These are phyloP conservation scores for Vinca minor DNA, from an alignment of 257 asterid species.

Conservation along the genomic window DNA sequence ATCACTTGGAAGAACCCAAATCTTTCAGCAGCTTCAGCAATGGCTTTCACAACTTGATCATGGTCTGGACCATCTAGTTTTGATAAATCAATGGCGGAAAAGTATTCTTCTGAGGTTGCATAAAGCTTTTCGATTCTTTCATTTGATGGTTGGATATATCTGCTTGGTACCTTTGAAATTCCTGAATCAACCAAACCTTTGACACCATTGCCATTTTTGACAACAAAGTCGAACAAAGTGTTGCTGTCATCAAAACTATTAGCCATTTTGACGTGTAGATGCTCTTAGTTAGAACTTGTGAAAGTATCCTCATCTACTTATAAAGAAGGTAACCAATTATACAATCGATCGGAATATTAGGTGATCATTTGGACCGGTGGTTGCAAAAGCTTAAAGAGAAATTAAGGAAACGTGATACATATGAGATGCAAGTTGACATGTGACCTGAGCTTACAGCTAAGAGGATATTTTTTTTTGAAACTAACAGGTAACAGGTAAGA, in stretches of 20 bases:
- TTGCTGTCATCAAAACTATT: slow-evolving; percentile 1
- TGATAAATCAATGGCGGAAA: slow-evolving; percentile 11
- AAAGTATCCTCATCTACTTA: no score
- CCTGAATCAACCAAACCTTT: slow-evolving; percentile 14
- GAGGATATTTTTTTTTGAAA: no score
- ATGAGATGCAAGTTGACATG: no score
- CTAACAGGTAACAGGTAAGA: no score
- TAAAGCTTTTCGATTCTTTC: background rate
- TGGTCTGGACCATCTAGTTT: slow-evolving; percentile 23
- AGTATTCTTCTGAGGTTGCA: background rate
- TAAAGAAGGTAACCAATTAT: no score
- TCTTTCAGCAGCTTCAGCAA: slow-evolving; percentile 26
- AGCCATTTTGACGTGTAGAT: background rate
- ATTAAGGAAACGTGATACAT: no score
- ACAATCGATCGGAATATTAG: no score
- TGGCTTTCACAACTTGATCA: slow-evolving; percentile 24
- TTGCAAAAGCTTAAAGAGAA: no score
- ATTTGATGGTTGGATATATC: slow-evolving; percentile 6
- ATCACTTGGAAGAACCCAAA: slow-evolving; percentile 34
- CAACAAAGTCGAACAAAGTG: background rate
- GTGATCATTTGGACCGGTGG: no score
- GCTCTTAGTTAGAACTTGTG: no score
- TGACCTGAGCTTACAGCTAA: no score
- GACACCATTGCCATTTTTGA: slow-evolving; percentile 1
- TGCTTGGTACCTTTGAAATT: slow-evolving; percentile 7